phyloP scores from a whole-genome alignment of 495 filamentous ascomycete genomes.

The Penicillium verhagenii region DNA sequence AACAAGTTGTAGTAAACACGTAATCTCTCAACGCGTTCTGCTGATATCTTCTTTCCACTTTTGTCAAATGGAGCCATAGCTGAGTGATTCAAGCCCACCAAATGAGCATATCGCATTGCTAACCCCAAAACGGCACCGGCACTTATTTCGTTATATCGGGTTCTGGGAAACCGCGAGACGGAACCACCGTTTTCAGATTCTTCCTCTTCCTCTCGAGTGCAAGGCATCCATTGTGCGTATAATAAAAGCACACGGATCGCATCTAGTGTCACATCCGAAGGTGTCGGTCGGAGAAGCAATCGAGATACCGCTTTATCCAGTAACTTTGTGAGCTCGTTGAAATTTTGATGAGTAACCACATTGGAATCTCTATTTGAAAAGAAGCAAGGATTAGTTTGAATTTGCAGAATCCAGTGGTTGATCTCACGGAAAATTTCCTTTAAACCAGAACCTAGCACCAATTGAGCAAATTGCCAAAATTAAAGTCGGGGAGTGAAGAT shows the following conservation, averaged over 20 bases:
- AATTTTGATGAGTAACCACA: neutral
- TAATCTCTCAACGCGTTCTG: slow-evolving; percentile 5
- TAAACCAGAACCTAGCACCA: slow-evolving; percentile 16
- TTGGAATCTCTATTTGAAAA: neutral
- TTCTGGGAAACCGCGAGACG: neutral
- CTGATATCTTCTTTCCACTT: neutral
- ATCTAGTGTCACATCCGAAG: slow-evolving; percentile 19
- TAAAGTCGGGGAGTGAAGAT: slow-evolving; percentile 3
- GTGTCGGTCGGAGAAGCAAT: slow-evolving; percentile 18
- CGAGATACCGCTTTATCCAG: slow-evolving; percentile 20
- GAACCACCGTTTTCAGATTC: neutral
- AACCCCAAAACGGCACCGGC: slow-evolving; percentile 19
- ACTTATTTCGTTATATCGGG: slow-evolving; percentile 24
- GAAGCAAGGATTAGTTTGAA: neutral
- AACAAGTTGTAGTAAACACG: slow-evolving; percentile 22
- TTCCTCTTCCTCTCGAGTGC: slow-evolving; percentile 10
- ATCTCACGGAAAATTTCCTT: slow-evolving; percentile 1
- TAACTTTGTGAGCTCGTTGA: slow-evolving; percentile 9
- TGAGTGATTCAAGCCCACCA: slow-evolving; percentile 13
- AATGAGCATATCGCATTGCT: slow-evolving; percentile 18
- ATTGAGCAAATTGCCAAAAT: slow-evolving; percentile 20
- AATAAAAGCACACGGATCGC: slow-evolving; percentile 17
- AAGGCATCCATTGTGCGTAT: slow-evolving; percentile 27
- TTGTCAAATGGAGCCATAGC: slow-evolving; percentile 9
- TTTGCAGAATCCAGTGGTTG: neutral